Evolutionary conservation across 306 rosid species (phyloP), one percentile per base, ranked within the genome.

Genomic region (Castanea sativa): DNA sequence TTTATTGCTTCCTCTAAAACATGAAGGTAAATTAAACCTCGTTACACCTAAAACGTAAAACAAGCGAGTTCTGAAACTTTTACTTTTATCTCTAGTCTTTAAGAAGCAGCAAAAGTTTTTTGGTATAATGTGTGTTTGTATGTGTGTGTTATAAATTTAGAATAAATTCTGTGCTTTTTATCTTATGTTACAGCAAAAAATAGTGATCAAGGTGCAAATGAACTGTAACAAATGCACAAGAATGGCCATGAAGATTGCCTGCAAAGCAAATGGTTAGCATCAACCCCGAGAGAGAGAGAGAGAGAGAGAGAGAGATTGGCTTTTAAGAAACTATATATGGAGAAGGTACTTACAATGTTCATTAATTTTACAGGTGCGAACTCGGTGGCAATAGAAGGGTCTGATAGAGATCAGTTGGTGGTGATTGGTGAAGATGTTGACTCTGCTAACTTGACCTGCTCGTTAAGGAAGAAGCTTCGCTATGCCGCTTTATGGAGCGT

Each of bases 211-310:
- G 72, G 83, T 80, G n/a, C 19, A 2, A 9, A 3, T 77, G 60
- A n/a, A 29, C 61, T 21, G 68, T 55, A 79, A 78, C 10, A 85
- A 85, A 82, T 59, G 82, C 76, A 75, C 85, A 71, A 71, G 75
- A 41, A 84, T 74, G 68, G 86, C 85, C 83, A 73, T 87, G 77
- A 77, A 78, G 76, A 85, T 85, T 64, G 87, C 87, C 0, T 79
- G 80, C 4, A 49, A 1, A 10, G 77, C 74, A 53, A 3, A 41
- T 1, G 87, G 80, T 77, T 65, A 0, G 38, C n/a, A 77, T 51
- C 27, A 3, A n/a, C 43, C 15, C 14, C 5, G 13, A 41, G 43
- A 38, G 43, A 38, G 43, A 33, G 38, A 5, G 38, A 33, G 38
- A 35, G 27, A 25, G 27, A 25, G 27, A 25, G 43, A 35, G 43